Base-by-base conservation (phyloP, 345 rosid genomes). In the Salix dunnii region DNA sequence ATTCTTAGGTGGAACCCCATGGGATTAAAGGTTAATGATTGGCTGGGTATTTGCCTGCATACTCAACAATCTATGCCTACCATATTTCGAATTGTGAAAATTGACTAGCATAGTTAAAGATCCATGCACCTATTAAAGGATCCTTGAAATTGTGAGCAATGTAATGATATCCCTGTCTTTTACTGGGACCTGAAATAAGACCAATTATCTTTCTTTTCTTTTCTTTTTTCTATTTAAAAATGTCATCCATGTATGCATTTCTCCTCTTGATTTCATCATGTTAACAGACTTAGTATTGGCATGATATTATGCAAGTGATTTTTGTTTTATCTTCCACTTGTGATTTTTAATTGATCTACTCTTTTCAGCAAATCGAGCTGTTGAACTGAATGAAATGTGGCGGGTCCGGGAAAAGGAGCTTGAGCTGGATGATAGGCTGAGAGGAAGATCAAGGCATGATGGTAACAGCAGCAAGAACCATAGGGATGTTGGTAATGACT, bases 321-420 rank as follows among this genome's bases (percentile, higher is more conserved):
- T 64, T 16, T 30, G 38, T 64, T 17, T n/a, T 28, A 63, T 64
- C 21, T 30, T 30, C 16, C 38, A 13, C 33, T 30, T 14, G 10
- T 31, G 38, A 31, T 27, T 64, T 49, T 71, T 48, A 31, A 51
- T 68, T 43, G 78, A 30, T 64, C 42, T 33, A 36, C 69, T 31
- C 6, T 70, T 33, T 38, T 55, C 87, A 92, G 98, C 95, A 55
- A 94, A 92, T 85, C 88, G 86, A 89, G 87, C 88, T 28, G 96
- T 87, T 68, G 97, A 94, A 84, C 91, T 90, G 65, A 90, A 82
- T 74, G 97, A 94, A 82, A 90, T 94, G 95, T 94, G 98, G 96
- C 88, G 86, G 40, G 77, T 75, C 58, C 89, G 94, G 53, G 85
- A 90, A 76, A 91, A 92, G 86, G 97, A 92, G 87, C 81, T 76